Evolutionary conservation across 2,329 filamentous ascomycete species (phyloP), one percentile per base, ranked within the genome.

Genomic region (Aureobasidium sp.): DNA sequence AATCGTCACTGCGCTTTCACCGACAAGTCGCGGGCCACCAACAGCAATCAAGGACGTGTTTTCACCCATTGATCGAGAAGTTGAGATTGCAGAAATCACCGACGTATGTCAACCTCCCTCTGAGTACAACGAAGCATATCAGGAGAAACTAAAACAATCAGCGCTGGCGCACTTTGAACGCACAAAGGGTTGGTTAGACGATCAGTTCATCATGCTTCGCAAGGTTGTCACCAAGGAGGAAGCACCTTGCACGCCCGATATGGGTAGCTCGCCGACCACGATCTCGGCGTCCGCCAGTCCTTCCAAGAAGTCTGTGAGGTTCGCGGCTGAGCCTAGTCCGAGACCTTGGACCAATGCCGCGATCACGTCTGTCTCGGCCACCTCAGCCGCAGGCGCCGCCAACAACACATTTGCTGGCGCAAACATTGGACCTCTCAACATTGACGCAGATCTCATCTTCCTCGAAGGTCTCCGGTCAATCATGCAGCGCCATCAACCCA

Each of bases 401-500:
- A 10, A 34, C n/a, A 30, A n/a, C n/a, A n/a, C n/a, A n/a, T n/a
- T n/a, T n/a, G n/a, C n/a, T n/a, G n/a, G n/a, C n/a, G n/a, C n/a
- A n/a, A n/a, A n/a, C n/a, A n/a, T n/a, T n/a, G 11, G 19, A 17
- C 27, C 6, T 24, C 48, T 32, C 12, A 19, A 10, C 22, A 4
- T 29, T 22, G 6, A 21, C 8, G 4, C 56, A 60, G 87, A 93
- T 63, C 84, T 85, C 3, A 86, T 90, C 4, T 96, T 95, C 70
- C 91, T 90, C 71, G 85, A 87, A 57, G 89, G 89, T 8, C 96
- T 95, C 67, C 83, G 89, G 60, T 83, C 85, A 64, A 79, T 88
- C 60, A 73, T 84, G 40, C 78, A 86, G 55, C 80, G 80, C 27
- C 81, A 81, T 12, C 57, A 61, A 22, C 81, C 80, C 50, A 74